Conservation (phyloP, 768 basidiomycete genomes). For the Gyrodon lividus region DNA sequence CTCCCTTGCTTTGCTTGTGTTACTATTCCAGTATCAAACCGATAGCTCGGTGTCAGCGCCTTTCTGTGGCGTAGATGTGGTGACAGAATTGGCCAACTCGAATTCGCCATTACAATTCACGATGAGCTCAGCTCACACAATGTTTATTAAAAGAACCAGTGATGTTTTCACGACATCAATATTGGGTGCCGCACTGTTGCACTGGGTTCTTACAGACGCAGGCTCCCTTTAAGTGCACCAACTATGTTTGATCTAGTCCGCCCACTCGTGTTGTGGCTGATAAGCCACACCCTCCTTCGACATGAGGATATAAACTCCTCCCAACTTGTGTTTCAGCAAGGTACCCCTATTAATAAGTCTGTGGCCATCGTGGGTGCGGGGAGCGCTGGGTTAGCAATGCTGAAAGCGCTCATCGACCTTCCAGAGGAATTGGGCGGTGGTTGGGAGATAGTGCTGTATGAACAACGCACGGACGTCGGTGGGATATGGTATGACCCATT, state of each 20-base stretch:
- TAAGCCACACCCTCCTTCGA: slow-evolving; percentile 8
- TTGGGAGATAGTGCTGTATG: slow-evolving; percentile 54
- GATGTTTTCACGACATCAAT: too few species aligned
- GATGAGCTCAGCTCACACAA: too few species aligned
- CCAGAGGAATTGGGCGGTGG: slow-evolving; percentile 35
- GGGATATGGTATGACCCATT: slow-evolving; percentile 48
- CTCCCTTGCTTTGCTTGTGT: too few species aligned
- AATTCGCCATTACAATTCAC: too few species aligned
- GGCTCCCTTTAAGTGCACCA: too few species aligned
- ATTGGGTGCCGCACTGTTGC: too few species aligned
- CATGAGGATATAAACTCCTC: background rate
- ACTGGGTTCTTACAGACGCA: too few species aligned
- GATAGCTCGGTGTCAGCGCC: background rate
- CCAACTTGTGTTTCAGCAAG: background rate
- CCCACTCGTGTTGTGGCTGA: slow-evolving; percentile 9
- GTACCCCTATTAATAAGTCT: slow-evolving; percentile 32
- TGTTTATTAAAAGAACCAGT: too few species aligned
- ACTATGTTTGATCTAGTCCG: slow-evolving; percentile 12
- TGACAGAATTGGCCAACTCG: too few species aligned
- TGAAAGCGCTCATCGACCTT: slow-evolving; percentile 51
- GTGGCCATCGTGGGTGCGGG: slow-evolving; percentile 60
- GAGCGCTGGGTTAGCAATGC: slow-evolving; percentile 52
- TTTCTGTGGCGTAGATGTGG: too few species aligned
- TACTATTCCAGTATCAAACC: background rate
- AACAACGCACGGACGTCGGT: slow-evolving; percentile 51